A percentile compares a stretch with the other conserved stretches of the same genome.
phyloP scores from a whole-genome alignment of 306 rosid species.

The Citrullus colocynthis region DNA sequence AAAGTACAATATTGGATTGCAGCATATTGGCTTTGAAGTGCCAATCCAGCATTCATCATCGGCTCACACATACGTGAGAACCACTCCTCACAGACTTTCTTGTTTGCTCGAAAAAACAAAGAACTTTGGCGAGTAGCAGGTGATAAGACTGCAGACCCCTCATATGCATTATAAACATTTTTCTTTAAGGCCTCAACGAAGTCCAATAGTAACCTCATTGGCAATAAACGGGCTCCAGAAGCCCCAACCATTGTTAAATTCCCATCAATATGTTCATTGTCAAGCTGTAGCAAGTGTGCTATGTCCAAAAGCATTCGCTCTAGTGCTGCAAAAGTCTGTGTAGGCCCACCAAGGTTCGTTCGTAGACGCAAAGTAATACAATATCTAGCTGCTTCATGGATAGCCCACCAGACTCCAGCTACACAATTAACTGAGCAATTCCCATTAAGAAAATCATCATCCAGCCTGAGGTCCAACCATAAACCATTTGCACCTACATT shows the following conservation, averaged over 20 bases:
- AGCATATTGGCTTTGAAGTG: slow-evolving; percentile 78
- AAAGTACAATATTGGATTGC: slow-evolving; percentile 74
- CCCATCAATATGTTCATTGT: slow-evolving; percentile 78
- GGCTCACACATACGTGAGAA: slow-evolving; percentile 98
- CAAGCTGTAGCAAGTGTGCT: slow-evolving; percentile 78
- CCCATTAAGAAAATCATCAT: slow-evolving; percentile 57
- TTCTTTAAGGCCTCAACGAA: slow-evolving; percentile 91
- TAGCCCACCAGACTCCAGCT: slow-evolving; percentile 97
- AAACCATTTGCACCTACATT: slow-evolving; percentile 29
- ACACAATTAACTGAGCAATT: slow-evolving; percentile 62
- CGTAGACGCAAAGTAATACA: slow-evolving; percentile 79
- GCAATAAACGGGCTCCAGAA: slow-evolving; percentile 90
- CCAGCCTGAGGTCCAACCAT: slow-evolving; percentile 69
- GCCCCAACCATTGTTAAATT: slow-evolving; percentile 82
- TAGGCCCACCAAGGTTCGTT: slow-evolving; percentile 94
- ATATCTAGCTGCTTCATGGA: slow-evolving; percentile 88
- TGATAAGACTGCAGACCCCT: slow-evolving; percentile 81
- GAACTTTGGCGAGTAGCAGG: slow-evolving; percentile 71
- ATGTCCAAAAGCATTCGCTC: slow-evolving; percentile 92
- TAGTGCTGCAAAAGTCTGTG: slow-evolving; percentile 90
- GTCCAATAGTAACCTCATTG: slow-evolving; percentile 79
- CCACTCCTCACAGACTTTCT: slow-evolving; percentile 98
- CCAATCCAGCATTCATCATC: slow-evolving; percentile 96
- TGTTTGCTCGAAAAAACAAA: slow-evolving; percentile 87
- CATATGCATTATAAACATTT: slow-evolving; percentile 90